A percentile compares a stretch with the other conserved stretches of the same genome.
Evolutionary conservation across 108 stramenopile genomes (phyloP).

Genomic region (Stephanodiscus minutulus): DNA sequence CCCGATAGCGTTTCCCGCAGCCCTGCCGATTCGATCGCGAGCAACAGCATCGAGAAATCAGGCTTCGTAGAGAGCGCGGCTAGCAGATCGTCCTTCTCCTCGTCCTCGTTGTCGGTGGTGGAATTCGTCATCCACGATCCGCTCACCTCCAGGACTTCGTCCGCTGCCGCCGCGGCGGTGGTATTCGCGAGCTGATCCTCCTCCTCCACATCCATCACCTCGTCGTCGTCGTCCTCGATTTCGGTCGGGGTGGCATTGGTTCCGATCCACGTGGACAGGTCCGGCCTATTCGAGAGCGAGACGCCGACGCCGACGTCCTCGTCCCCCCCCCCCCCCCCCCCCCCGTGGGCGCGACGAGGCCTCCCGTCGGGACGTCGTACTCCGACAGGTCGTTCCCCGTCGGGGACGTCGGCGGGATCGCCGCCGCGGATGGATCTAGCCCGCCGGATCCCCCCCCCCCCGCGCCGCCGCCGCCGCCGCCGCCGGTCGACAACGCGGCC

Average conservation of each 20-base stretch:
- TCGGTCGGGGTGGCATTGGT: neutral
- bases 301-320: neutral
- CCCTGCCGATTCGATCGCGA: neutral
- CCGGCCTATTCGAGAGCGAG: neutral
- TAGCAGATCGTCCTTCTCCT: neutral
- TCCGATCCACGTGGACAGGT: neutral
- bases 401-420: neutral
- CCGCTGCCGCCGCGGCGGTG: neutral
- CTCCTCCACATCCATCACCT: neutral
- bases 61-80: neutral
- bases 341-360: neutral
- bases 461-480: neutral
- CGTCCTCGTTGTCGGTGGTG: neutral
- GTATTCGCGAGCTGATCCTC: neutral
- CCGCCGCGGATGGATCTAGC: neutral
- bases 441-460: neutral
- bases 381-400: neutral
- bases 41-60: neutral
- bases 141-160: neutral
- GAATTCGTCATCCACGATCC: neutral
- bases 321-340: neutral
- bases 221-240: neutral
- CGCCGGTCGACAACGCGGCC: neutral
- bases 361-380: too few species aligned
- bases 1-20: neutral